Conservation (phyloP, 2,329 filamentous ascomycete genomes). For the Madurella fahalii region DNA sequence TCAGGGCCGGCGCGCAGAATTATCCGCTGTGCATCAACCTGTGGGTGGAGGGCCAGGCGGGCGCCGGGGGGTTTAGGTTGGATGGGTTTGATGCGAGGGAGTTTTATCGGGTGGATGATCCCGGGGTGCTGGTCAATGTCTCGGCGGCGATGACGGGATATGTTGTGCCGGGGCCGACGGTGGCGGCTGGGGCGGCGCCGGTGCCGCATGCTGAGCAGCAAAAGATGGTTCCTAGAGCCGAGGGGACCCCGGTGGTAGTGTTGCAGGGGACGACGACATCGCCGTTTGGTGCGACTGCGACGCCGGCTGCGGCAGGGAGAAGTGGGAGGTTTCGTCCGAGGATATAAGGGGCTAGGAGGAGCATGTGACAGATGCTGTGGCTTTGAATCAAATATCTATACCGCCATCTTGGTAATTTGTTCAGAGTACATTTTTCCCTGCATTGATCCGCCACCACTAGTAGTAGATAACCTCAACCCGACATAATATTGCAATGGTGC, state of each 20-base stretch:
- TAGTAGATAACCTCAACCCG: too few species aligned
- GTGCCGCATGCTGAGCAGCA: constrained; percentile 25
- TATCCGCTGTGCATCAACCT: constrained; percentile 32
- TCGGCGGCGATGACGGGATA: constrained; percentile 23
- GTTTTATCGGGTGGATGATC: constrained; percentile 26
- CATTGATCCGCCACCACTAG: too few species aligned
- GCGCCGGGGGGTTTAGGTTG: constrained; percentile 7
- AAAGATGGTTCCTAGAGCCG: constrained; percentile 12
- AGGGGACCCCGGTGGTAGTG: constrained; percentile 28
- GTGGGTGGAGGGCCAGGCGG: constrained; percentile 22
- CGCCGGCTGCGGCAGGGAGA: neutral
- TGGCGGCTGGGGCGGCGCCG: constrained; percentile 25
- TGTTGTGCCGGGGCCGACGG: constrained; percentile 28
- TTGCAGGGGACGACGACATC: constrained; percentile 19
- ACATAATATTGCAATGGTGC: too few species aligned
- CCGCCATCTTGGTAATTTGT: too few species aligned
- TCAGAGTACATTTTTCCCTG: too few species aligned
- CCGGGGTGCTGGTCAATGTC: constrained; percentile 28
- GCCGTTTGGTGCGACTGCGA: constrained; percentile 10
- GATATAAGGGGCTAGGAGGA: neutral
- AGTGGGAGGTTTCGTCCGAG: constrained; percentile 5
- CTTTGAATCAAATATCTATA: neutral
- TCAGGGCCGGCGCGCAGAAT: constrained; percentile 28
- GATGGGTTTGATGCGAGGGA: constrained; percentile 19
- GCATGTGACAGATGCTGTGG: neutral